Percentiles rank a stretch among this genome's conserved stretches.
Evolutionary conservation across 2,329 filamentous ascomycete species (phyloP).

Genomic region (Plectosphaerella sp.): DNA sequence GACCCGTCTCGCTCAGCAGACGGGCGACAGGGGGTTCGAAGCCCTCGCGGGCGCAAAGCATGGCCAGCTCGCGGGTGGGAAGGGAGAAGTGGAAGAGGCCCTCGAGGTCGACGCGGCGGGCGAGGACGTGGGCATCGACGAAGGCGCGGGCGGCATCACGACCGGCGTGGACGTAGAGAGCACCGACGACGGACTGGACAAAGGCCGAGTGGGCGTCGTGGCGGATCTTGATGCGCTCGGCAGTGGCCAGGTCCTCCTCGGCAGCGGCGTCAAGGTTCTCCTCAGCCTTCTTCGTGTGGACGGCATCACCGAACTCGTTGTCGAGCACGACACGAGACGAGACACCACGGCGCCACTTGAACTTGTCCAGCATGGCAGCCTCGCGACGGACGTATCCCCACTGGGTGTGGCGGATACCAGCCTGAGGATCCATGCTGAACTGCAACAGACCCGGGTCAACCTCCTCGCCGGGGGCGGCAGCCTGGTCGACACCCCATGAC

Average conservation of each 20-base stretch:
- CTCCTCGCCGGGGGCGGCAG: conserved; percentile 82
- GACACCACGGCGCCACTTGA: conserved; percentile 62
- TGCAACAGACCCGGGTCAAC: conserved; percentile 90
- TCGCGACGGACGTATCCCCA: conserved; percentile 52
- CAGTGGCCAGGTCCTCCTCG: conserved; percentile 6
- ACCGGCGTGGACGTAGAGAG: conserved; percentile 82
- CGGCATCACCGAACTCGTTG: conserved; percentile 73
- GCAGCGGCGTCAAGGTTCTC: conserved; percentile 11
- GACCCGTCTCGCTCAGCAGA: conserved; percentile 86
- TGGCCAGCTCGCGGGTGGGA: conserved; percentile 77
- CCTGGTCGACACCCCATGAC: conserved; percentile 89
- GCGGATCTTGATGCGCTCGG: conserved; percentile 62
- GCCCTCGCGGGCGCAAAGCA: conserved; percentile 81
- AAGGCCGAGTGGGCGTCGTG: conserved; percentile 69
- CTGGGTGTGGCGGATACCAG: conserved; percentile 38
- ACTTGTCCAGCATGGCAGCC: conserved; percentile 36
- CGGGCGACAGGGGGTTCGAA: conserved; percentile 85
- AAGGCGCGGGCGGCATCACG: conserved; percentile 75
- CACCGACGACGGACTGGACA: conserved; percentile 77
- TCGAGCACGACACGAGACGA: conserved; percentile 77
- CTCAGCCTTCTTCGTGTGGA: conserved; percentile 20
- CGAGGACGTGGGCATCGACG: conserved; percentile 77
- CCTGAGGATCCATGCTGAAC: conserved; percentile 52
- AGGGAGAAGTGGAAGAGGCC: conserved; percentile 78
- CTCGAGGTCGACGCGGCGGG: conserved; percentile 70